Conservation (phyloP, 2,329 filamentous ascomycete genomes). For the Westerdykella aurantiaca region DNA sequence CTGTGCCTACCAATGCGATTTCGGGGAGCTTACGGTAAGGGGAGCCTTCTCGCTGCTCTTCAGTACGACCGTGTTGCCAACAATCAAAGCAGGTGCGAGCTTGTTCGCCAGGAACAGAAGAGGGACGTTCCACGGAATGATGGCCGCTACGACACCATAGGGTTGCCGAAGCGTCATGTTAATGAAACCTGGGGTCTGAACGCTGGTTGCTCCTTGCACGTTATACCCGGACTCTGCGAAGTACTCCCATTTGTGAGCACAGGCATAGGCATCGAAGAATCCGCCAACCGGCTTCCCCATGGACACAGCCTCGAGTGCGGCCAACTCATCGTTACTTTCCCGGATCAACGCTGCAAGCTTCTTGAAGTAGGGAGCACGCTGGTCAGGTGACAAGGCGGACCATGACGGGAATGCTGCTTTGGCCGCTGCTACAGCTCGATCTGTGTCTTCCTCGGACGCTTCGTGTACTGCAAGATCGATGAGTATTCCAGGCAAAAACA, state of each 20-base stretch:
- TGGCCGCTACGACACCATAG: constrained; percentile 71
- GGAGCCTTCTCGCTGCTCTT: constrained; percentile 42
- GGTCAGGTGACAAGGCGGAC: constrained; percentile 45
- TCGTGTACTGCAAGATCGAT: constrained; percentile 34
- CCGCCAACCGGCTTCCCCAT: constrained; percentile 81
- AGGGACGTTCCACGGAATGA: constrained; percentile 57
- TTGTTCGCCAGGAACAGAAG: constrained; percentile 24
- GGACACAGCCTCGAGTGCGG: constrained; percentile 75
- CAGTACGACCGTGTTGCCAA: constrained; percentile 30
- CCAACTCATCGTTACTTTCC: constrained; percentile 74
- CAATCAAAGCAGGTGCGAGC: constrained; percentile 27
- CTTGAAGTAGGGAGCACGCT: constrained; percentile 26
- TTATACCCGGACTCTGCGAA: constrained; percentile 67
- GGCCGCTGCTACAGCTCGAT: constrained; percentile 65
- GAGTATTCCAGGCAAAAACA: neutral
- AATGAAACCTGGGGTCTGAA: constrained; percentile 27
- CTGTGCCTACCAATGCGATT: constrained; percentile 53
- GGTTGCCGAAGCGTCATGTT: constrained; percentile 75
- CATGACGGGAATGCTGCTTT: constrained; percentile 67
- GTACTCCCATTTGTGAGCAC: constrained; percentile 75
- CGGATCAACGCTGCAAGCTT: constrained; percentile 71
- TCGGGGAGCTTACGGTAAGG: constrained; percentile 73
- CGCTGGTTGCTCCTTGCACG: constrained; percentile 74
- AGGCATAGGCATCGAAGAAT: constrained; percentile 70
- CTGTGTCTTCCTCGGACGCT: constrained; percentile 47